Evolutionary conservation across 257 asterid genomes (phyloP).

Genomic region (Rubia yunnanensis): DNA sequence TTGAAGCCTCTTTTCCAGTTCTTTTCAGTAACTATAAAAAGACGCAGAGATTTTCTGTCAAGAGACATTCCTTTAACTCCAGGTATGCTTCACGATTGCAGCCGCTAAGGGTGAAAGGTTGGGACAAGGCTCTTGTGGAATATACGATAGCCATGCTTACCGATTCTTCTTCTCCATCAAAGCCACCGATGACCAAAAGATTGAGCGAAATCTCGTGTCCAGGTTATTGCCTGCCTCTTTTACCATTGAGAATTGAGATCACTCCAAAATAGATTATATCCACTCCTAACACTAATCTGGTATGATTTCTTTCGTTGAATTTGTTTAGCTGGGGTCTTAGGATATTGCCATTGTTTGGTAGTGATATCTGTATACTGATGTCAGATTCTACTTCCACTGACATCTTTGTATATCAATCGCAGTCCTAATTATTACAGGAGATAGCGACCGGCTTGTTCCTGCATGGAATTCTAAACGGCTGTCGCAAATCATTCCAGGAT

Average conservation of each 20-base stretch:
- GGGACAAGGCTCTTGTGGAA: constrained; percentile 90
- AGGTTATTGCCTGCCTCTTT: constrained; percentile 30
- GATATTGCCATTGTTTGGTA: background rate
- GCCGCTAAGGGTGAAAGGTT: constrained; percentile 84
- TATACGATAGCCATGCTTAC: constrained; percentile 68
- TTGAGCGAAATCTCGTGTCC: constrained; percentile 78
- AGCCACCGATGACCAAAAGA: constrained; percentile 46
- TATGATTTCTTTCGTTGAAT: too few relatives aligned
- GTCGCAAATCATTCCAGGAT: constrained; percentile 76
- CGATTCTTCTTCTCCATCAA: constrained; percentile 41
- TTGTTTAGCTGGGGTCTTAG: background rate
- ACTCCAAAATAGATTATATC: background rate
- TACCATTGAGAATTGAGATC: constrained; percentile 8
- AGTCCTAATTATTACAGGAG: constrained; percentile 88
- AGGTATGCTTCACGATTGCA: constrained; percentile 20
- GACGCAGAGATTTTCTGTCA: background rate
- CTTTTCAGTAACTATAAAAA: background rate
- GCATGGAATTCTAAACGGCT: constrained; percentile 79
- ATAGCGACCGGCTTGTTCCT: constrained; percentile 84
- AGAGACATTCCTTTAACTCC: constrained; percentile 7
- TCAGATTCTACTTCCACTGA: constrained; percentile 4
- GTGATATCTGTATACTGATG: background rate
- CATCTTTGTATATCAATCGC: constrained; percentile 17
- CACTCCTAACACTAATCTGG: background rate
- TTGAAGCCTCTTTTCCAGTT: constrained; percentile 9